These are phyloP conservation scores for Bryum argenteum DNA, from an alignment of 225 moss, liverwort and hornwort genomes.

Conservation along the genomic window DNA sequence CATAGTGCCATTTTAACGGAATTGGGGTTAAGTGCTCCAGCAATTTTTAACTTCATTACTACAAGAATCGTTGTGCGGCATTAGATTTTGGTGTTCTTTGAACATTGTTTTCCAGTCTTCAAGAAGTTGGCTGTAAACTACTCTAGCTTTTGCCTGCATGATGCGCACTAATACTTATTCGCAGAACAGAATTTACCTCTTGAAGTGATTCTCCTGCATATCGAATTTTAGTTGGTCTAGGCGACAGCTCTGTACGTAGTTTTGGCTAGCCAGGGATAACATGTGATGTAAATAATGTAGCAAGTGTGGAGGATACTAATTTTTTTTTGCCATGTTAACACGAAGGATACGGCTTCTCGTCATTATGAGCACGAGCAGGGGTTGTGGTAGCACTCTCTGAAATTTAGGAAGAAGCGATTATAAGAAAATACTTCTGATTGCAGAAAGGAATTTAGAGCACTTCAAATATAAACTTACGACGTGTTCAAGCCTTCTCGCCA, in stretches of 20 bases:
- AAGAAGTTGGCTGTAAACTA: neutral
- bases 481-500: slow-evolving; percentile 54
- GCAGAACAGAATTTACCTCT: neutral
- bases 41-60: too few relatives aligned
- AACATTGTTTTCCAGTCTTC: neutral
- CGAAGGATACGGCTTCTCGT: neutral
- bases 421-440: neutral
- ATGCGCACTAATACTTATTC: neutral
- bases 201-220: neutral
- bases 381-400: neutral
- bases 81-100: too few relatives aligned
- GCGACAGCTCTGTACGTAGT: neutral
- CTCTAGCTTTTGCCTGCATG: neutral
- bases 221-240: neutral
- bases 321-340: neutral
- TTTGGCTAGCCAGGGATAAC: neutral
- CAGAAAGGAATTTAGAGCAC: slow-evolving; percentile 8
- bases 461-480: slow-evolving; percentile 41
- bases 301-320: neutral
- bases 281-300: neutral
- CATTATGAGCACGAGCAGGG: neutral
- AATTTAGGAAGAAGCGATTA: neutral
- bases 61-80: too few relatives aligned
- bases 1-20: too few relatives aligned
- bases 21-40: too few relatives aligned